Evolutionary conservation across 768 basidiomycete species (phyloP), one percentile per base, ranked within the genome.

Genomic region (Filobasidium wieringae): DNA sequence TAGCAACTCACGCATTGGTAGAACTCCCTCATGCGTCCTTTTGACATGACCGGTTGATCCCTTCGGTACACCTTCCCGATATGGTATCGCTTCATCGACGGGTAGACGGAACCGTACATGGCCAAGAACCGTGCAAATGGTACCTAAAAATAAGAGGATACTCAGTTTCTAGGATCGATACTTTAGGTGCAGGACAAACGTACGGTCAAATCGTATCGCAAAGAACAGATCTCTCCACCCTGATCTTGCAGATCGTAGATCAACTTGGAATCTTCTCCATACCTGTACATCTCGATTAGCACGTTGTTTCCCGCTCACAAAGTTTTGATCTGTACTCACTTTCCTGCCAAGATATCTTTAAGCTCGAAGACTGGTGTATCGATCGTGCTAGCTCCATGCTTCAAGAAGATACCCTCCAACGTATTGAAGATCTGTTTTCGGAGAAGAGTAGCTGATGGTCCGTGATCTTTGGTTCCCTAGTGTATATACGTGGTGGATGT

Each of bases 281-380:
- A 75, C 62, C 61, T 64, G 41, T 34, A 26, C n/a, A 17, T 19
- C 14, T 47, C 43, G n/a, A 24, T 14, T 24, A 17, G 17, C 43
- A 19, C 22, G 11, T 47, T 19, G 43, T 2, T 24, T n/a, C n/a
- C n/a, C 24, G 29, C 22, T 6, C 29, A 47, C 17, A 6, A 19
- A 11, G 2, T 2, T 22, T 19, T 22, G 32, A 19, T 5, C n/a
- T n/a, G n/a, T 36, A 51, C 63, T 51, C 24, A 95, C 75, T 99
- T 99, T 59, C 89, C 93, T 0, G 91, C 82, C 40, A 97, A 76
- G 57, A 99, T 84, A 70, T 99, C 95, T 73, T 92, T 92, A 60
- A 93, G 84, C 76, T 97, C 95, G 66, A 99, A 97, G 6, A 97
- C 92, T 53, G 95, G 95, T 2, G 95, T 99, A 74, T 99, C 95